phyloP scores from a whole-genome alignment of 2,329 filamentous ascomycete species.

The Paracorniculantispora psalliotae region DNA sequence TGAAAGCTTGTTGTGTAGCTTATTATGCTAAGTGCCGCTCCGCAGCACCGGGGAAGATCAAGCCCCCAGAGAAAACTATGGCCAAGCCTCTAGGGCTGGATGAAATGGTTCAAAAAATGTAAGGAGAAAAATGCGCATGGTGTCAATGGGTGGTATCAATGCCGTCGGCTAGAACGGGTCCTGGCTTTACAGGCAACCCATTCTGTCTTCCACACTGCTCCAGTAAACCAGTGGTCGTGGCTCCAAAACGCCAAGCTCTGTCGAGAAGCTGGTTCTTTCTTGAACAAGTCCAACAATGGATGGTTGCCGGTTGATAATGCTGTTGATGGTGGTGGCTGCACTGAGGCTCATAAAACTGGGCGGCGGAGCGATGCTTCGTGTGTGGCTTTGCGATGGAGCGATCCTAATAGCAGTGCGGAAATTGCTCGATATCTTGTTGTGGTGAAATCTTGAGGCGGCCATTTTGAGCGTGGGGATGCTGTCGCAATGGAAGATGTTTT shows the following conservation, averaged over 20 bases:
- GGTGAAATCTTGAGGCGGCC: conserved; percentile 1
- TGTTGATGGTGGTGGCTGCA: conserved; percentile 51
- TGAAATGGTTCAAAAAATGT: background rate
- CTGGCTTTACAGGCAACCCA: conserved; percentile 33
- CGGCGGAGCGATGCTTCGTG: conserved; percentile 18
- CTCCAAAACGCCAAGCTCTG: conserved; percentile 54
- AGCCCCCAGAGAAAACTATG: background rate
- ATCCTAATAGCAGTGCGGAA: background rate
- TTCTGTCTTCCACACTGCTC: conserved; percentile 58
- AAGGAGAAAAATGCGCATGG: background rate
- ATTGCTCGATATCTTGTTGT: conserved; percentile 2
- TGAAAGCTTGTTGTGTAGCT: background rate
- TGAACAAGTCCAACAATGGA: conserved; percentile 54
- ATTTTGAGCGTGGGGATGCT: background rate
- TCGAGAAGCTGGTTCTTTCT: conserved; percentile 48
- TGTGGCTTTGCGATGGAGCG: conserved; percentile 5
- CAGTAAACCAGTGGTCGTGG: conserved; percentile 60
- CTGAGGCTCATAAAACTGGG: conserved; percentile 37
- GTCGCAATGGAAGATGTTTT: background rate
- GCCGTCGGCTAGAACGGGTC: too few species aligned
- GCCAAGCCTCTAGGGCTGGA: background rate
- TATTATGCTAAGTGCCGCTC: background rate
- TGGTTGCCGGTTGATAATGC: conserved; percentile 53
- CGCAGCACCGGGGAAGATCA: background rate
- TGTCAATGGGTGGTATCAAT: background rate